phyloP scores from a whole-genome alignment of 495 filamentous ascomycete species.

The Aspergillus bridgeri region DNA sequence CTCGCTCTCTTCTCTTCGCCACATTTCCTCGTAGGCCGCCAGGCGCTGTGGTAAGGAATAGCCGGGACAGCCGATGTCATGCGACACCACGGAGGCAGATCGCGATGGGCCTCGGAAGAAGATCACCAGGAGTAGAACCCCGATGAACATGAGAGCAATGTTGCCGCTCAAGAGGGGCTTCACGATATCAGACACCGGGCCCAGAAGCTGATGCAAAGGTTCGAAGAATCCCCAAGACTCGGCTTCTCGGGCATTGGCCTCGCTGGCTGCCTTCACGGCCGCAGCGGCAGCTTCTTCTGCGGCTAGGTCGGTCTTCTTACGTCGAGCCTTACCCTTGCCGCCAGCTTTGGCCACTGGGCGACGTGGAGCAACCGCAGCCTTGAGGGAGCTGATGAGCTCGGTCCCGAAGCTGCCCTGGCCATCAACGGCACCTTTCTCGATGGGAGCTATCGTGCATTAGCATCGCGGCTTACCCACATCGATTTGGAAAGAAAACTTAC shows the following conservation, averaged over 20 bases:
- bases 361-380: slow-evolving; percentile 65
- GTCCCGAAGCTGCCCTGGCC: slow-evolving; percentile 80
- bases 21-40: slow-evolving; percentile 90
- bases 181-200: slow-evolving; percentile 67
- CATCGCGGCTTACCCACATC: neutral
- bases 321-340: slow-evolving; percentile 43
- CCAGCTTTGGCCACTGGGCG: slow-evolving; percentile 43
- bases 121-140: slow-evolving; percentile 52
- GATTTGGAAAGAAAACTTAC: slow-evolving; percentile 49
- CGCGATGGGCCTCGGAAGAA: slow-evolving; percentile 56
- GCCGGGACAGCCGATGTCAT: slow-evolving; percentile 36
- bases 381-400: slow-evolving; percentile 70
- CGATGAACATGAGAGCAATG: slow-evolving; percentile 48
- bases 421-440: slow-evolving; percentile 92
- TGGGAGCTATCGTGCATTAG: slow-evolving; percentile 62
- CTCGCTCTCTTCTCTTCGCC: slow-evolving; percentile 84
- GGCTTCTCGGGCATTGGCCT: slow-evolving; percentile 34
- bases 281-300: slow-evolving; percentile 29
- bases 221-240: slow-evolving; percentile 79
- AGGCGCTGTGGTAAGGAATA: slow-evolving; percentile 57
- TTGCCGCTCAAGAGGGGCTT: slow-evolving; percentile 68
- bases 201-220: slow-evolving; percentile 65
- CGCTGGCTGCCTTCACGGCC: slow-evolving; percentile 42
- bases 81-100: slow-evolving; percentile 28
- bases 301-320: slow-evolving; percentile 53